Percentiles rank a stretch among this genome's conserved stretches.
Evolutionary conservation across 441 rosid genomes (phyloP).

Genomic region (Adansonia gregorii): DNA sequence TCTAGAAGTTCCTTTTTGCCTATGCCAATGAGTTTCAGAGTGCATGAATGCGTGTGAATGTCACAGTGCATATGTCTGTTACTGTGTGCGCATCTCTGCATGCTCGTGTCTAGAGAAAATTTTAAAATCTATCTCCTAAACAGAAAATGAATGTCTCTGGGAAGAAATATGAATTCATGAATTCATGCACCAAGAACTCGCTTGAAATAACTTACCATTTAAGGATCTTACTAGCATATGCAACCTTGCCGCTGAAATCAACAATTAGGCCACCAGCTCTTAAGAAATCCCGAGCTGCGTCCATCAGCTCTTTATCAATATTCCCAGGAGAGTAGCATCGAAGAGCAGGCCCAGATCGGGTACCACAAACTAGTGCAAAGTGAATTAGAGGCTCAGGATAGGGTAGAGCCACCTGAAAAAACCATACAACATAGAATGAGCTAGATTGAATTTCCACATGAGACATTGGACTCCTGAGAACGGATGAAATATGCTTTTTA

Average conservation of each 20-base stretch:
- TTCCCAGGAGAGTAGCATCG: slow-evolving; percentile 69
- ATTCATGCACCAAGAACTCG: background rate
- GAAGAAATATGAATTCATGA: background rate
- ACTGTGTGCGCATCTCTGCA: background rate
- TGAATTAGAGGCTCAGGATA: slow-evolving; percentile 65
- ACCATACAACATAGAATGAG: background rate
- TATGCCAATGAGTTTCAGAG: background rate
- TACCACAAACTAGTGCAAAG: slow-evolving; percentile 77
- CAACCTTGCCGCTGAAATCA: slow-evolving; percentile 57
- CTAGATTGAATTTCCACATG: slow-evolving; percentile 1
- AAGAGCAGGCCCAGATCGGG: slow-evolving; percentile 83
- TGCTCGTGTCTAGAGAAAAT: background rate
- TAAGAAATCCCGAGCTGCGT: slow-evolving; percentile 66
- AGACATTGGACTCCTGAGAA: background rate
- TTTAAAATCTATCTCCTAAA: background rate
- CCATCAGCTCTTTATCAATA: slow-evolving; percentile 78
- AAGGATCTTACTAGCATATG: slow-evolving; percentile 61
- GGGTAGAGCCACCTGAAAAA: slow-evolving; percentile 60
- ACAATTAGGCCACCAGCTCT: slow-evolving; percentile 71
- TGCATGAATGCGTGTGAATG: background rate
- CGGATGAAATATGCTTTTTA: background rate
- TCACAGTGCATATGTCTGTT: background rate
- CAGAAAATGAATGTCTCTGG: background rate
- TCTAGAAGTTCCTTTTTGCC: background rate
- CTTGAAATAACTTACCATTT: slow-evolving; percentile 56